Base-by-base conservation (phyloP, 2,329 filamentous ascomycete species). In the Neurospora sp. region DNA sequence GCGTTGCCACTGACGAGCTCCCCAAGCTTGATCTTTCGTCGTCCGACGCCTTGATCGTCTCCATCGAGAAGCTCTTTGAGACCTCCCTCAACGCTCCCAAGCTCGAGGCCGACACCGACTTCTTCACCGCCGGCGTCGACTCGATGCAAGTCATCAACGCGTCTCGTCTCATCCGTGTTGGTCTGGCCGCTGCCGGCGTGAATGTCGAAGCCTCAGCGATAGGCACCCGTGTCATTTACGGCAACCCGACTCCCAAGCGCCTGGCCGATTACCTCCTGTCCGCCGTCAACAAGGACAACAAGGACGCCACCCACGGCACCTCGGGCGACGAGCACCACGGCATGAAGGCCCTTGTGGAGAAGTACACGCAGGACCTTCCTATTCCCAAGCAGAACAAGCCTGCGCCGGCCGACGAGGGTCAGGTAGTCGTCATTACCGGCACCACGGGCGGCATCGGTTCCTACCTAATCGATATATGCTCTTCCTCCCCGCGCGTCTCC, bases 361-460 rank as follows among this genome's bases (percentile, higher is more conserved):
- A 80, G 70, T 81, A 81, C 71, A 81, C 78, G 2, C 66, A 68
- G 6, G 70, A 79, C 68, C 73, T 81, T 28, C 77, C 75, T 3
- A 67, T 69, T 10, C 73, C 74, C 1, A 70, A 43, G 8, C 41
- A 67, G 57, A 69, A 74, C 65, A 79, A 79, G 67, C 75, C 77
- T 6, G 68, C 76, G 3, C 76, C 80, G 1, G 69, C 71, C 0
- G 75, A 78, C 39, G 75, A 79, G 0, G 78, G 78, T 52, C 79
- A 84, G 68, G 81, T 77, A 4, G 78, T 85, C 6, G 67, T 83
- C 3, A 75, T 86, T 23, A 86, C 83, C 0, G 85, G 83, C 15
- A 83, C 81, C 4, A 86, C 84, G 0, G 84, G 84, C 8, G 82
- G 81, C 4, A 72, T 86, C 19, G 84, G 84, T 0, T 82, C 79